These are phyloP conservation scores for Trypanosoma melophagium DNA, from an alignment of 208 protist species.

Conservation along the genomic window DNA sequence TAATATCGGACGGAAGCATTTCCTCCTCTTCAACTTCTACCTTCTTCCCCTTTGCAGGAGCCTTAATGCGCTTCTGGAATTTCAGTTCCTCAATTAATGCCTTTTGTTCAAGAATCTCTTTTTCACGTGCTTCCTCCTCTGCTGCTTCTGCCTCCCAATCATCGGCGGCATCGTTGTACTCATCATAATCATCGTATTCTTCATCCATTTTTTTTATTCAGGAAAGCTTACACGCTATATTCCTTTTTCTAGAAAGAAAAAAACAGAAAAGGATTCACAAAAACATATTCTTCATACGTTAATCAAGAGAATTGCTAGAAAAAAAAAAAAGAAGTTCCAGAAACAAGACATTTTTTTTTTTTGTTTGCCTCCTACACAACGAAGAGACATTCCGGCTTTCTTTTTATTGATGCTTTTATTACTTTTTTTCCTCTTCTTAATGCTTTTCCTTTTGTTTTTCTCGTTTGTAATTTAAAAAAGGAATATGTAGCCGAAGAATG, in stretches of 20 bases:
- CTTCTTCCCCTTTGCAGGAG: constrained; percentile 52
- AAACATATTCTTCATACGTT: neutral
- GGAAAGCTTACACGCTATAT: too few relatives aligned
- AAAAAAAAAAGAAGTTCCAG: neutral
- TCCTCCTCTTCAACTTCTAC: constrained; percentile 42
- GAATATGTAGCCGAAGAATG: too few relatives aligned
- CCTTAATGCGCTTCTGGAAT: constrained; percentile 62
- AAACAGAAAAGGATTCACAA: too few relatives aligned
- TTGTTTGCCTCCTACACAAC: neutral
- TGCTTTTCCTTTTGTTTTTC: constrained; percentile 4
- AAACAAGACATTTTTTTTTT: neutral
- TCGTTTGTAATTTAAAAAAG: constrained; percentile 15
- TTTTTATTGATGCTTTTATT: neutral
- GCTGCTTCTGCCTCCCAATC: constrained; percentile 83
- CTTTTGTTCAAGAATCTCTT: constrained; percentile 37
- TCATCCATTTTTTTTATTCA: neutral
- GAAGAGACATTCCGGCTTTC: constrained; percentile 1
- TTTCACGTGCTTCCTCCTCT: constrained; percentile 56
- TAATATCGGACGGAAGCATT: constrained; percentile 45
- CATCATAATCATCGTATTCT: constrained; percentile 39
- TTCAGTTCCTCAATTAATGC: constrained; percentile 46
- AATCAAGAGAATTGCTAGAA: neutral
- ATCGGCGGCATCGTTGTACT: constrained; percentile 81
- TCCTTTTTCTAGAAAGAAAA: too few relatives aligned
- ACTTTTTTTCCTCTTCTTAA: neutral